Evolutionary conservation across 2,329 filamentous ascomycete genomes (phyloP), one percentile per base, ranked within the genome.

Genomic region (Furcasterigmium sp.): DNA sequence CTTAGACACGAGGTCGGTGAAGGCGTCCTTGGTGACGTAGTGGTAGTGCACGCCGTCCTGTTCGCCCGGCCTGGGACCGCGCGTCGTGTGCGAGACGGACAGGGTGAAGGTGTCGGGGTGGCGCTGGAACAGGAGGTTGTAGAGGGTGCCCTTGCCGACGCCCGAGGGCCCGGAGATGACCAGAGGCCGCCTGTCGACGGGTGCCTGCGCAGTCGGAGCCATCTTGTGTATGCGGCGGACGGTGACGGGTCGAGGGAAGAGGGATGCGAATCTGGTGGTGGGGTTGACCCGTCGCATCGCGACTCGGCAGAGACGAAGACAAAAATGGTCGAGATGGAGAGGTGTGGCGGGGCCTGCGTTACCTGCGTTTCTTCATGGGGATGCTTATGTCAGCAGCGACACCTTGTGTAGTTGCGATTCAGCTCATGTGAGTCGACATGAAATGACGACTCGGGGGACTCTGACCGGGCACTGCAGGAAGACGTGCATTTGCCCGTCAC

Each of bases 121-220:
- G 45, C 56, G 53, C 32, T 75, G 69, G 60, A 89, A 85, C 39
- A 91, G 80, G 38, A 78, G 73, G 57, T 82, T 82, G 63, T 87
- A 83, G 48, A 91, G 80, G 11, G 87, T 91, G 54, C 84, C 86
- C 68, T 93, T 93, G 53, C 87, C 87, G 38, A 87, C 80, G 60
- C 87, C 87, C 10, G 80, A 85, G 48, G 87, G 87, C 44, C 87
- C 87, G 39, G 82, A 88, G 64, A 93, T 85, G 55, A 93, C 82
- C 56, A 91, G 73, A 13, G 85, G 86, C 25, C 79, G 76, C 52
- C 66, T 65, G 57, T 79, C 73, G 42, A 25, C 17, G 18, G 28
- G 29, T 18, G 41, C 14, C 23, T 34, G 34, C 58, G 30, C 58
- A 62, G 58, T 50, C 28, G 57, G 51, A 44, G 58, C 58, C 59